Conservation (phyloP, 1,284 basidiomycete genomes). For the Tremellales sp. region DNA sequence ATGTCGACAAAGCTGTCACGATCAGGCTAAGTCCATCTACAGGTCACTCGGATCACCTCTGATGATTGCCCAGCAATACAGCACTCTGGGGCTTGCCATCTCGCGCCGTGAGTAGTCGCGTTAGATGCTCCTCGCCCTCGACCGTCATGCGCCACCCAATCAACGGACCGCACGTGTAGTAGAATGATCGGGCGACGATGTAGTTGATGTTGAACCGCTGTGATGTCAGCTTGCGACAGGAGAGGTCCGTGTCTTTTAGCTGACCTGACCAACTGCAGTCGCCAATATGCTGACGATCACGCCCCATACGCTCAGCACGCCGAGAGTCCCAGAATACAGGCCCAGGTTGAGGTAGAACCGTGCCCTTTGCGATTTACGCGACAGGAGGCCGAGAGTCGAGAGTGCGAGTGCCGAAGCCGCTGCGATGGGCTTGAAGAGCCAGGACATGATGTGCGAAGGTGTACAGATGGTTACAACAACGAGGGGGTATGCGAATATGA, state of each 20-base stretch:
- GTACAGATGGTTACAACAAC: no score
- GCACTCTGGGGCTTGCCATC: slow-evolving; percentile 42
- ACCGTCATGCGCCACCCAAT: slow-evolving; percentile 71
- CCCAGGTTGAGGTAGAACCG: slow-evolving; percentile 63
- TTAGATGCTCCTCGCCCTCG: slow-evolving; percentile 79
- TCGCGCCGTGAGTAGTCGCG: slow-evolving; percentile 55
- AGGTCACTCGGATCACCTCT: slow-evolving; percentile 57
- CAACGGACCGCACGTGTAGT: slow-evolving; percentile 62
- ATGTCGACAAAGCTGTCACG: slow-evolving; percentile 72
- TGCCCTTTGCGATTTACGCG: slow-evolving; percentile 34
- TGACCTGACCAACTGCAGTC: slow-evolving; percentile 59
- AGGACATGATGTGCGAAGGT: no score
- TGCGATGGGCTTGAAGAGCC: slow-evolving; percentile 43
- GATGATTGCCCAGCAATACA: slow-evolving; percentile 87
- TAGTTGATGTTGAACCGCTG: slow-evolving; percentile 77
- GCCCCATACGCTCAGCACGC: slow-evolving; percentile 70
- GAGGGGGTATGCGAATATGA: no score
- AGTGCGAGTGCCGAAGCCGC: slow-evolving; percentile 39
- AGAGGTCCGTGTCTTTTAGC: slow-evolving; percentile 6
- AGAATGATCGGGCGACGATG: slow-evolving; percentile 81
- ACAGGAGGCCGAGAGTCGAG: slow-evolving; percentile 39
- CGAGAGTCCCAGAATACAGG: slow-evolving; percentile 70
- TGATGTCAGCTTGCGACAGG: slow-evolving; percentile 1
- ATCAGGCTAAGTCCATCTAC: not conserved
- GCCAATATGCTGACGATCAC: slow-evolving; percentile 68